Conservation (phyloP, 192 early-diverging fungal species). For the Coemansia sp. region DNA sequence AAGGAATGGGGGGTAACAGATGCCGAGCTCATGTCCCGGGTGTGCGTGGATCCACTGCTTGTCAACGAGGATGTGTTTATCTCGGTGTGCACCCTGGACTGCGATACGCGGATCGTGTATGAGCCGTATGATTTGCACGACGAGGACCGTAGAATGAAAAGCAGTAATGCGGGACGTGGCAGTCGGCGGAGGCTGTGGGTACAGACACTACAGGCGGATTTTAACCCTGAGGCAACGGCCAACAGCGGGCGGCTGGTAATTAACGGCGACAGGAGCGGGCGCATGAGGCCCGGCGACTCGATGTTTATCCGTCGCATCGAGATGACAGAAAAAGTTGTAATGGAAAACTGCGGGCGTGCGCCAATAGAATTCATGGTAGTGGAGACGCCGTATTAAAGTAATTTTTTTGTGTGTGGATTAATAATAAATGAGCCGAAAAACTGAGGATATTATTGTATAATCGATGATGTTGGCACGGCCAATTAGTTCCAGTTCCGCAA, state of each 20-base stretch:
- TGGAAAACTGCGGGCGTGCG: slow-evolving; percentile 39
- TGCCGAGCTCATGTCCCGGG: slow-evolving; percentile 34
- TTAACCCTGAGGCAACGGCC: slow-evolving; percentile 10
- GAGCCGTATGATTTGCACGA: slow-evolving; percentile 43
- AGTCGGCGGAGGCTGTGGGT: slow-evolving; percentile 37
- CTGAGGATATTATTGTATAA: too few relatives aligned
- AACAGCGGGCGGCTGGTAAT: slow-evolving; percentile 40
- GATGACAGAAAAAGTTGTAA: slow-evolving; percentile 12
- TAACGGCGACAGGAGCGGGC: slow-evolving; percentile 29
- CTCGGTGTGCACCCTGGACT: slow-evolving; percentile 28
- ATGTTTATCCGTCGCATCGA: slow-evolving; percentile 38
- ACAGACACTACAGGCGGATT: slow-evolving; percentile 28
- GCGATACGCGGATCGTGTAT: slow-evolving; percentile 12
- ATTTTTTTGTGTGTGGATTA: not conserved
- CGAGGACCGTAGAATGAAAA: slow-evolving; percentile 1
- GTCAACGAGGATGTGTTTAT: slow-evolving; percentile 43
- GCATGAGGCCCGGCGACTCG: slow-evolving; percentile 44
- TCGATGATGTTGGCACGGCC: too few relatives aligned
- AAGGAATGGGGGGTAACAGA: slow-evolving; percentile 36
- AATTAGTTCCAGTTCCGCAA: too few relatives aligned
- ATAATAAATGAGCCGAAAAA: too few relatives aligned
- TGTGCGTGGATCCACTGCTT: slow-evolving; percentile 36
- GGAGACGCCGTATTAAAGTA: slow-evolving; percentile 37
- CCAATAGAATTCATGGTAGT: slow-evolving; percentile 43
- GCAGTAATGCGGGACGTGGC: slow-evolving; percentile 12